A percentile compares a stretch with the other conserved stretches of the same genome.
Evolutionary conservation across 306 rosid genomes (phyloP).

Genomic region (Benincasa hispida): DNA sequence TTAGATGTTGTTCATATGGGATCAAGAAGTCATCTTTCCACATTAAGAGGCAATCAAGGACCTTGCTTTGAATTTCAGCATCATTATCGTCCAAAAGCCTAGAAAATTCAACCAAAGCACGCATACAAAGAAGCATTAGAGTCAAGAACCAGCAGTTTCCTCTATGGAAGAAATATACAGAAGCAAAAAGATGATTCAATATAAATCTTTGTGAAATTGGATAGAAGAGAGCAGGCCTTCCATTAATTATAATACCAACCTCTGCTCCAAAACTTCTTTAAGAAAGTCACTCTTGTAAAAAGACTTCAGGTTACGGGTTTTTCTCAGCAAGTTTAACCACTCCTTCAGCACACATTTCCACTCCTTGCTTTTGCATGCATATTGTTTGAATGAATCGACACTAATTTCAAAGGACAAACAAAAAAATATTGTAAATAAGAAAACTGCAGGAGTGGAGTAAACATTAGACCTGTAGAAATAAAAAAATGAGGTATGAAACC

Average conservation of each 20-base stretch:
- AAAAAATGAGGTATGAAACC: background rate
- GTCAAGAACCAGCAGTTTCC: background rate
- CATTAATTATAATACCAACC: constrained; percentile 31
- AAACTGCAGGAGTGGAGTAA: background rate
- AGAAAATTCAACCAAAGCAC: constrained; percentile 17
- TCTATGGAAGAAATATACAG: background rate
- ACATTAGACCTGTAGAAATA: background rate
- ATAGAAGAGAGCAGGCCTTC: background rate
- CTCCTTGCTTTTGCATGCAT: constrained; percentile 73
- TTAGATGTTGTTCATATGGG: constrained; percentile 57
- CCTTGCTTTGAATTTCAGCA: constrained; percentile 71
- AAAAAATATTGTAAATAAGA: constrained; percentile 13
- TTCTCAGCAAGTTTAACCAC: constrained; percentile 81
- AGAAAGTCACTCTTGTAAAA: constrained; percentile 47
- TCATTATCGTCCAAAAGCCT: constrained; percentile 90
- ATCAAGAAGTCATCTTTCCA: constrained; percentile 73
- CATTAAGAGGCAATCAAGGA: constrained; percentile 61
- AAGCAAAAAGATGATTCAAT: background rate
- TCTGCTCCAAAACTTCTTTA: constrained; percentile 62
- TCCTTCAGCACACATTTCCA: constrained; percentile 78
- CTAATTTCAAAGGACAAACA: constrained; percentile 28
- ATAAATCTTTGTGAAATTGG: background rate
- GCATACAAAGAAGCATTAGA: background rate
- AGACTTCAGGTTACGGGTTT: constrained; percentile 60
- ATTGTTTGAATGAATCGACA: constrained; percentile 57